Conservation (phyloP, 169 alveolate species). For the Plasmodium chabaudi region DNA sequence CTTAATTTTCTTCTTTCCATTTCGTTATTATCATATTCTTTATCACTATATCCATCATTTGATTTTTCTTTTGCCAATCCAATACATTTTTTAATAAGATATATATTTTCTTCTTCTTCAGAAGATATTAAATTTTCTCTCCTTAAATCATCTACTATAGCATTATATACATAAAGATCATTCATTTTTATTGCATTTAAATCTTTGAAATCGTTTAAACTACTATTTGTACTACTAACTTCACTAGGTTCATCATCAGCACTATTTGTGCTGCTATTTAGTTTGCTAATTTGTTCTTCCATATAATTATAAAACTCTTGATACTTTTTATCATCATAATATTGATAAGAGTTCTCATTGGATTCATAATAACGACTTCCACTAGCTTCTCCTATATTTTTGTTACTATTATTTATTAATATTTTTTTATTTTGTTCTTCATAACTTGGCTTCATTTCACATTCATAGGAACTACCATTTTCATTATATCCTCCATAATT, state of each 20-base stretch:
- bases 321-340: background rate
- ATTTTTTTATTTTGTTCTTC: conserved; percentile 10
- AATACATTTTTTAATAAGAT: conserved; percentile 25
- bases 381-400: background rate
- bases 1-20: background rate
- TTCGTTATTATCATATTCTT: background rate
- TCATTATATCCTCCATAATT: conserved; percentile 21
- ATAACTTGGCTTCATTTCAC: background rate
- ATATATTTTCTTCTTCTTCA: conserved; percentile 26
- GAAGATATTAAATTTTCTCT: conserved; percentile 48
- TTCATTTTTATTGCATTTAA: conserved; percentile 47
- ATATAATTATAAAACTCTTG: background rate
- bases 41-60: background rate
- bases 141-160: conserved; percentile 51
- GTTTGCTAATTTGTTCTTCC: background rate
- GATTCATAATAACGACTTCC: background rate
- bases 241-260: background rate
- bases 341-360: background rate
- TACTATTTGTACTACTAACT: background rate
- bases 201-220: background rate
- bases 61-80: conserved; percentile 10
- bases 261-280: background rate
- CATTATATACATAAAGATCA: conserved; percentile 33
- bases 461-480: conserved; percentile 23
- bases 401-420: background rate